Percentiles rank a stretch among this genome's conserved stretches.
phyloP scores from a whole-genome alignment of 345 rosid species.

The Euphorbia pulcherrima region DNA sequence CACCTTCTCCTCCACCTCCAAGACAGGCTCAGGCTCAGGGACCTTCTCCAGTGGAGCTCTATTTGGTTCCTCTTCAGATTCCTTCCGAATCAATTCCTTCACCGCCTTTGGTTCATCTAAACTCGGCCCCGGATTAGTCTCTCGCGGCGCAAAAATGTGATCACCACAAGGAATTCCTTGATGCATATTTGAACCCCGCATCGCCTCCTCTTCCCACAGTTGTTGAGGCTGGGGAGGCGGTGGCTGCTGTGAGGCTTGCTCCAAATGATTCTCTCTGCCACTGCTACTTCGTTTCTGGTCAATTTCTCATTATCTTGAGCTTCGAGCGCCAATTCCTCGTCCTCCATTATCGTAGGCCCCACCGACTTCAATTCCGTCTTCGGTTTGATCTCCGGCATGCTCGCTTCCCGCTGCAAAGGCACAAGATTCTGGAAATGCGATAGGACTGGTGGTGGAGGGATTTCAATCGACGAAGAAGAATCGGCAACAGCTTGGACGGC shows the following conservation, averaged over 20 bases:
- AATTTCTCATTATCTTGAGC: constrained; percentile 37
- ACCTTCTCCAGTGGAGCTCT: constrained; percentile 27
- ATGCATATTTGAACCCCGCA: too few species aligned
- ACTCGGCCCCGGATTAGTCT: too few species aligned
- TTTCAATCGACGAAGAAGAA: neutral
- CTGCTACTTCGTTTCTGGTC: constrained; percentile 55
- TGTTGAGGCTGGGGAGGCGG: constrained; percentile 24
- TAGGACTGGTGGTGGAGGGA: constrained; percentile 13
- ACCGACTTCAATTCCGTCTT: constrained; percentile 37
- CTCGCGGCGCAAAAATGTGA: constrained; percentile 46
- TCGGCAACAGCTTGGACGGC: constrained; percentile 15
- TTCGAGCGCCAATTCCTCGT: constrained; percentile 44
- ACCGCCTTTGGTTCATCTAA: constrained; percentile 45
- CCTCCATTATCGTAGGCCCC: constrained; percentile 55
- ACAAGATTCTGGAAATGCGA: constrained; percentile 10
- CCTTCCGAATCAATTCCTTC: constrained; percentile 30
- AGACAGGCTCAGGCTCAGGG: constrained; percentile 9
- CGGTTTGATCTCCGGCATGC: constrained; percentile 78
- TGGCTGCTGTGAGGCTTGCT: constrained; percentile 15
- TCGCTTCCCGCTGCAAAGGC: constrained; percentile 58
- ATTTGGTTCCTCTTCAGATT: constrained; percentile 35
- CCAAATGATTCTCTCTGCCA: constrained; percentile 12
- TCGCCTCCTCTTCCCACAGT: constrained; percentile 8
- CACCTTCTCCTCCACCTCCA: constrained; percentile 11
- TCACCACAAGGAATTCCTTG: too few species aligned